phyloP scores from a whole-genome alignment of 2,329 filamentous ascomycete genomes.

The Pestalotiopsis sp. region DNA sequence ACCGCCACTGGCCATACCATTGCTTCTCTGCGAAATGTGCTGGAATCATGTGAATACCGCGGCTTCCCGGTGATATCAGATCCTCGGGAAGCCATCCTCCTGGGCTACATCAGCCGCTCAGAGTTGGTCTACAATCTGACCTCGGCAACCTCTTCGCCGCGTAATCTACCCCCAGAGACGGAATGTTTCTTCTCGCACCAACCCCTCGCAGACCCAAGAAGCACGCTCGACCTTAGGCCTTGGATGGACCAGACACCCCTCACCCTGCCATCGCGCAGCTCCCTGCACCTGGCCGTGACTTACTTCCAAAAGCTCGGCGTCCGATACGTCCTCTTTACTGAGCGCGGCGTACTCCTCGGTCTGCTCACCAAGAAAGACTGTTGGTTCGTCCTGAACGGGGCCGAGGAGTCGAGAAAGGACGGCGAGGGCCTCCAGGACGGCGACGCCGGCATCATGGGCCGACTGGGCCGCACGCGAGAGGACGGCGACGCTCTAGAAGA shows the following conservation, averaged over 20 bases:
- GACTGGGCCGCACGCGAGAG: background rate
- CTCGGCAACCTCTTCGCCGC: constrained; percentile 57
- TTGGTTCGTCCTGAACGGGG: constrained; percentile 86
- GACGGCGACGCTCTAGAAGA: constrained; percentile 18
- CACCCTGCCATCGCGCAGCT: constrained; percentile 77
- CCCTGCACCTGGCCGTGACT: constrained; percentile 80
- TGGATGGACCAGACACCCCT: constrained; percentile 99
- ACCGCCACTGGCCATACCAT: constrained; percentile 89
- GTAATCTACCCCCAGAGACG: constrained; percentile 68
- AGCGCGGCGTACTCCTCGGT: constrained; percentile 80
- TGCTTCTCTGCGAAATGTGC: constrained; percentile 69
- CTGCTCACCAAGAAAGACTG: constrained; percentile 97
- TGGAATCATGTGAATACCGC: constrained; percentile 77
- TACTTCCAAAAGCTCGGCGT: constrained; percentile 96
- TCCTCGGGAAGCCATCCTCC: constrained; percentile 73
- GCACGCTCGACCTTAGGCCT: constrained; percentile 83
- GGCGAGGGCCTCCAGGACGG: constrained; percentile 21
- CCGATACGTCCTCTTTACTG: constrained; percentile 85
- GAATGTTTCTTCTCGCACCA: constrained; percentile 86
- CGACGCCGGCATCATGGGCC: constrained; percentile 5
- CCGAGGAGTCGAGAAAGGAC: constrained; percentile 42
- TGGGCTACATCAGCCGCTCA: constrained; percentile 92
- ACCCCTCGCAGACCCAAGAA: constrained; percentile 75
- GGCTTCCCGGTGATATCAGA: constrained; percentile 91
- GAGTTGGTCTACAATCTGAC: constrained; percentile 84